Percentiles rank a stretch among this genome's conserved stretches.
Conservation (phyloP, 495 filamentous ascomycete genomes). For the Trichoderma orchidacearum region DNA sequence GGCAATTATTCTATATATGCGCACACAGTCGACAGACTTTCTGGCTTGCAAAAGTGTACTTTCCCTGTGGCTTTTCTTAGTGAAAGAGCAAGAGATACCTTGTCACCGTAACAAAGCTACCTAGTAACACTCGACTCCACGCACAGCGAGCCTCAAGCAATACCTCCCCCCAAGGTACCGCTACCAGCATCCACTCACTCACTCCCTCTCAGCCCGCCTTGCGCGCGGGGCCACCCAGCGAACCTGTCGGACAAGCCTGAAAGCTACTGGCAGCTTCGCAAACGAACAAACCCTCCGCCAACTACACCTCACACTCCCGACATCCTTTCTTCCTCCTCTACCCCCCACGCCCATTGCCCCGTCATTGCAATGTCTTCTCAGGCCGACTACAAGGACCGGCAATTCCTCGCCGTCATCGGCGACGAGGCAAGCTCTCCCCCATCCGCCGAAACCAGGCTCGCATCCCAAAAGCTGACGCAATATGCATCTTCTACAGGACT, state of each 20-base stretch:
- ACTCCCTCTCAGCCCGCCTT: not conserved
- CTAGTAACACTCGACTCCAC: not conserved
- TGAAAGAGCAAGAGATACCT: no score
- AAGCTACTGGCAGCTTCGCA: not conserved
- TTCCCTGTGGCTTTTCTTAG: no score
- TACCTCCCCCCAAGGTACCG: not conserved
- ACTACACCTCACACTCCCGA: not conserved
- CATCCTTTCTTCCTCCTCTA: no score
- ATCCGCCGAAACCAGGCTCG: not conserved
- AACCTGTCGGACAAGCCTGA: not conserved
- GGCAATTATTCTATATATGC: no score
- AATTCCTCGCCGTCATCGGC: conserved; percentile 94
- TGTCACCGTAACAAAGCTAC: no score
- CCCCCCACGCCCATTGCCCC: conserved; percentile 6
- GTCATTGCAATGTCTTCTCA: conserved; percentile 37
- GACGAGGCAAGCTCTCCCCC: conserved; percentile 58
- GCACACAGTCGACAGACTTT: no score
- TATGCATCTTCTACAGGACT: conserved; percentile 45
- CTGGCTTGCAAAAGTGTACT: no score
- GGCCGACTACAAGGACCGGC: conserved; percentile 68
- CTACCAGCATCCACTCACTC: no score
- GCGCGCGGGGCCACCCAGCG: not conserved
- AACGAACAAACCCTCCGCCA: not conserved
- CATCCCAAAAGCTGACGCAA: conserved; percentile 12
- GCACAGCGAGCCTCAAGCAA: not conserved